Conservation (phyloP, 2,329 filamentous ascomycete species). For the Xylariaceae sp. region DNA sequence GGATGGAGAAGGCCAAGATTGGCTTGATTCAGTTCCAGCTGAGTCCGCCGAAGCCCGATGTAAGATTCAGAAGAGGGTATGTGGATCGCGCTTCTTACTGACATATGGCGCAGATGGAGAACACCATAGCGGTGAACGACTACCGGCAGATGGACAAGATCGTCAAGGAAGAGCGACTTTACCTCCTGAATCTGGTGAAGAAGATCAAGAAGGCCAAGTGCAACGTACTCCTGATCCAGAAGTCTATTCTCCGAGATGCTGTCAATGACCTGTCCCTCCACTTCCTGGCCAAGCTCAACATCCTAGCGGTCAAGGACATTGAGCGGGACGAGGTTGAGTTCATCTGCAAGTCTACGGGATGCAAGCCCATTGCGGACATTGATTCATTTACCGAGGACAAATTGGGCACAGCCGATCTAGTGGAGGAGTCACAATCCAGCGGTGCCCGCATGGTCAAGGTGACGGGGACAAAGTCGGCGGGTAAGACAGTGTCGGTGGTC, state of each 20-base stretch:
- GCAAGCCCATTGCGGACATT: slow-evolving; percentile 97
- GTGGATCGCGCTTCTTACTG: no score
- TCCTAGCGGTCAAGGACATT: slow-evolving; percentile 93
- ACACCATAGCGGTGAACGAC: slow-evolving; percentile 98
- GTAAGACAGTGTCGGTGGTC: slow-evolving; percentile 89
- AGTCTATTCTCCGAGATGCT: slow-evolving; percentile 94
- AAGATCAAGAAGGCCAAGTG: slow-evolving; percentile 99
- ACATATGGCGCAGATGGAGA: slow-evolving; percentile 69
- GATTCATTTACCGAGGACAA: slow-evolving; percentile 99
- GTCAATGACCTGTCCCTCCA: slow-evolving; percentile 97
- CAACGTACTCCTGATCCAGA: slow-evolving; percentile 96
- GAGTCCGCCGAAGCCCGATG: slow-evolving; percentile 93
- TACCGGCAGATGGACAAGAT: slow-evolving; percentile 99
- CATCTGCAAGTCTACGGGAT: slow-evolving; percentile 97
- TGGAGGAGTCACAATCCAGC: slow-evolving; percentile 83
- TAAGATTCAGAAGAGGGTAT: no score
- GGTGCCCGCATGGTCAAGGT: slow-evolving; percentile 93
- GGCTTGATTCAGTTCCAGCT: slow-evolving; percentile 98
- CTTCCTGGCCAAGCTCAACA: slow-evolving; percentile 95
- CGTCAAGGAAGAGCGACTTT: slow-evolving; percentile 95
- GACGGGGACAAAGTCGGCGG: slow-evolving; percentile 75
- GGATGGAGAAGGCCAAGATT: slow-evolving; percentile 97
- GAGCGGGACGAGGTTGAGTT: slow-evolving; percentile 99
- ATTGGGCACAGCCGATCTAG: slow-evolving; percentile 83
- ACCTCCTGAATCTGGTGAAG: slow-evolving; percentile 97